Base-by-base conservation (phyloP, 768 basidiomycete species). In the Nidularia sp. region DNA sequence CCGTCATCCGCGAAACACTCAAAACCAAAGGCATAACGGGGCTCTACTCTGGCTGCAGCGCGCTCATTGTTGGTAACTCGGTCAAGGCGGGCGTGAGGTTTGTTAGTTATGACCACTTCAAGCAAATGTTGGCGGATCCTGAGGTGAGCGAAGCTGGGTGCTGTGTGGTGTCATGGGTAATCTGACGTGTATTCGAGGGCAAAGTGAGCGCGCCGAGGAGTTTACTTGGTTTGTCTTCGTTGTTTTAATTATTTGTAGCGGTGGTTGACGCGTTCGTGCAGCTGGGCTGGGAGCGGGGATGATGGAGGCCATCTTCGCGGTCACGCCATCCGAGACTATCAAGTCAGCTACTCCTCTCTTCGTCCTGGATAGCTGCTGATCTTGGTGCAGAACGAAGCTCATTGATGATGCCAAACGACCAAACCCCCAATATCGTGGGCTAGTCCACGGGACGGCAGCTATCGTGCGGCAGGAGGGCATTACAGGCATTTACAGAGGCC, bases 251-350 rank as follows among this genome's bases (percentile, higher is more conserved):
- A 15, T 44, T 29, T n/a, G 35, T n/a, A 15, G 34, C 48, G n/a
- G 12, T 35, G 7, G 5, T 47, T 57, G 25, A 46, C 35, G 34
- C 12, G 6, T 43, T 39, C 48, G 25, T 35, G 6, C 60, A 84
- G 89, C 90, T 53, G 89, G 90, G 32, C 71, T 91, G 8, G 87
- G 88, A 32, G 96, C 96, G 2, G 96, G 96, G 3, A 83, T 93
- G 84, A 87, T 76, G 61, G 96, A 98, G 67, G 93, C 96, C 0
- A 65, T 98, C 18, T 83, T 98, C 51, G 96, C 96, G 1, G 96
- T 99, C 2, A 98, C 96, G 0, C 96, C 96, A 2, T 94, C 92
- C 9, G 96, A 99, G 67, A 98, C 96, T 0, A 97, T 98, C 76
- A 99, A 99, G 96, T 95, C 46, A 41, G 89, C 69, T 1, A 33